Conservation (phyloP, 2,329 filamentous ascomycete species). For the Cadophora luteo-olivacea region DNA sequence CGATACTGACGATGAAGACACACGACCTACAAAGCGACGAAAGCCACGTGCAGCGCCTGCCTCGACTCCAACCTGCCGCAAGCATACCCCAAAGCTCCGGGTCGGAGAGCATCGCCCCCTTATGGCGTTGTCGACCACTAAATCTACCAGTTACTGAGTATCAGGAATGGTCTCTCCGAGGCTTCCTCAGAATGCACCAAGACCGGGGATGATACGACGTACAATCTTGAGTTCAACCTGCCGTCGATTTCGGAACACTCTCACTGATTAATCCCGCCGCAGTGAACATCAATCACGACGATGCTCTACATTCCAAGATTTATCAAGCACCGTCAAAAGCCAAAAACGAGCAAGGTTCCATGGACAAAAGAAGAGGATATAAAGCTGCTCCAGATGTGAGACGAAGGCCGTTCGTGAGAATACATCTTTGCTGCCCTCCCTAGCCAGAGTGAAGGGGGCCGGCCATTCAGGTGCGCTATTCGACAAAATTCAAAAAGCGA, state of each 20-base stretch:
- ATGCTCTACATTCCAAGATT: background rate
- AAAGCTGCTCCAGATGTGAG: too few relatives aligned
- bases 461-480: too few relatives aligned
- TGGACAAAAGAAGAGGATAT: too few relatives aligned
- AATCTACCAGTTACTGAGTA: constrained; percentile 29
- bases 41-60: constrained; percentile 26
- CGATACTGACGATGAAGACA: constrained; percentile 26
- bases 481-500: too few relatives aligned
- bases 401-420: too few relatives aligned
- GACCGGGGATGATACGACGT: constrained; percentile 25
- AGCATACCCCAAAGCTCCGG: background rate
- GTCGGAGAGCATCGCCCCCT: background rate
- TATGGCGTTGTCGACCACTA: background rate
- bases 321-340: background rate
- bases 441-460: too few relatives aligned
- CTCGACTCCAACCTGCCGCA: background rate
- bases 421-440: too few relatives aligned
- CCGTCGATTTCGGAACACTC: constrained; percentile 24
- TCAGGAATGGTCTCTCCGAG: constrained; percentile 34
- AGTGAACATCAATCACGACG: constrained; percentile 13
- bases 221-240: constrained; percentile 30
- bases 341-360: background rate
- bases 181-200: constrained; percentile 31
- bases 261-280: constrained; percentile 21
- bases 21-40: constrained; percentile 31